Evolutionary conservation across 352 stramenopile species (phyloP), one percentile per base, ranked within the genome.

Genomic region (Phytophthora macrochlamydospora): DNA sequence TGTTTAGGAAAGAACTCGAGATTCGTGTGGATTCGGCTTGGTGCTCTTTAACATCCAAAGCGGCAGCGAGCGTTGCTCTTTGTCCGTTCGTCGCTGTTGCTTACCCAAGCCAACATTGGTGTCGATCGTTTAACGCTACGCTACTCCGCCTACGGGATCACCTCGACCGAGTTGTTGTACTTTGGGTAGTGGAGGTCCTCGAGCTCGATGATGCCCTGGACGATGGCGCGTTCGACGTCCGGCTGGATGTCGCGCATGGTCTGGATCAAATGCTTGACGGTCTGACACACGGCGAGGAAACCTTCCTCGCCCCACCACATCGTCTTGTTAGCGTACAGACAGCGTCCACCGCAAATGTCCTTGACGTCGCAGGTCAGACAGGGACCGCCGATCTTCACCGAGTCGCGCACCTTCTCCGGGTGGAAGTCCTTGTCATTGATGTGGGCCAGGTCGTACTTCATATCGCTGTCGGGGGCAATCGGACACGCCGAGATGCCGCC

Each of bases 281-380:
- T 79, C 28, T 75, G 58, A 31, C 71, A 79, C 32, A 79, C 71
- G 2, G 71, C 63, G 7, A 63, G 43, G 53, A 76, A 76, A 2
- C 71, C 68, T n/a, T 79, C 68, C 18, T 77, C 68, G 12, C 71
- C 71, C 71, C 71, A 79, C 71, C 71, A 79, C 65, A 75, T 79
- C n/a, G 67, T 79, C 60, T 79, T 71, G 49, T 79, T 77, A 35
- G 71, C 67, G 61, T 79, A 79, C 51, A 79, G 49, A 13, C 71
- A 79, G 44, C 68, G 38, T n/a, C 71, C 71, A 28, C 71, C 71
- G 44, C 71, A 79, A 40, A 76, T 67, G 28, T 72, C 55, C 33
- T 73, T 67, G 38, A 77, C 71, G n/a, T 76, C 71, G 40, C 71
- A 79, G n/a, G 62, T 69, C 52, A 70, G 51, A 44, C 71, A 79